Base-by-base conservation (phyloP, 164 flowering plant species). In the Magnolia changhungtana region DNA sequence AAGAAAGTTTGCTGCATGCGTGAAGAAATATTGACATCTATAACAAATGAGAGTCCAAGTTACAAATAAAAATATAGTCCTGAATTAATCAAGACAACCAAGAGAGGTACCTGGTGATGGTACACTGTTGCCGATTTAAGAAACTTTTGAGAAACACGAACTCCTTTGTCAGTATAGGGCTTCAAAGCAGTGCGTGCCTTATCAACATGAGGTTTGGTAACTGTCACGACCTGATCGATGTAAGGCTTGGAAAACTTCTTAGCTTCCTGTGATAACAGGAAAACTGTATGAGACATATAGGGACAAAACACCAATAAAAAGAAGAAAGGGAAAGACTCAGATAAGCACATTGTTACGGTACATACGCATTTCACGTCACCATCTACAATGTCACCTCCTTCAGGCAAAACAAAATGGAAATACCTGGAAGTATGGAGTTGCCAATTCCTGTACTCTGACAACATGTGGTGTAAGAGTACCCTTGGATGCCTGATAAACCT, bases 371-470 rank as follows among this genome's bases (percentile, higher is more conserved):
- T 65, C 7, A 23, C 21, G 29, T 65, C 29, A 66, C 20, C 65
- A 63, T 63, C 23, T 63, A 63, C 18, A 63, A 63, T 24, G 21
- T 66, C 11, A 66, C 45, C 9, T 19, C 8, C 49, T 24, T 11
- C 49, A 68, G 2, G 50, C 71, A 70, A 8, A 71, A 63, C 21
- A 69, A n/a, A 24, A 50, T 20, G n/a, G 73, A 76, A 49, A 64
- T 85, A 92, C 99, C 98, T 92, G 90, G 78, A 76, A 87, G 78
- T 94, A 90, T 59, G 99, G 98, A 85, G 86, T 86, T 19, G 84
- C 86, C 76, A 87, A 16, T 79, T 94, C 89, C 75, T 86, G 92
- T 2, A 77, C 89, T 85, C 82, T 90, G 76, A 84, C 73, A 20
- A 91, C 31, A 67, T 90, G 96, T 23, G 98, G 97, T 76, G 83